These are phyloP conservation scores for Curvularia eragrostidis DNA, from an alignment of 2,329 filamentous ascomycete species.

Conservation along the genomic window DNA sequence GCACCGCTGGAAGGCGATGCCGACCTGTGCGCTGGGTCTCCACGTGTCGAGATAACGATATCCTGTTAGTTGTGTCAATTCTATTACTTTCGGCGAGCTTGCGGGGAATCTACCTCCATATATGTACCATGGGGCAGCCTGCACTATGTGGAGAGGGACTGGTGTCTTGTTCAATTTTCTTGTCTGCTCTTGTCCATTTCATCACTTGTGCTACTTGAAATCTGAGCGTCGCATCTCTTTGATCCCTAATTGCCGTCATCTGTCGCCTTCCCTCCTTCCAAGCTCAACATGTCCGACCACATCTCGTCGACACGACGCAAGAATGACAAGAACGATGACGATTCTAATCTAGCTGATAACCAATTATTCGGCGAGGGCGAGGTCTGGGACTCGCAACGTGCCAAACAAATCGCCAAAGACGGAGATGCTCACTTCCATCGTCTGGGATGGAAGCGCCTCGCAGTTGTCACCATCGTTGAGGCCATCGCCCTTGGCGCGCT, in stretches of 20 bases:
- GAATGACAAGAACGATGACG: background rate
- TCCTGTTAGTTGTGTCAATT: background rate
- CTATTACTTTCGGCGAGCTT: background rate
- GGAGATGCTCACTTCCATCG: constrained; percentile 23
- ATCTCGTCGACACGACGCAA: background rate
- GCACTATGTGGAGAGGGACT: background rate
- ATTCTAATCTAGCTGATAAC: background rate
- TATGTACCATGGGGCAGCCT: background rate
- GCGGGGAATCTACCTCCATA: background rate
- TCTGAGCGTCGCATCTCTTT: too few relatives aligned
- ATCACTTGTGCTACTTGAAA: too few relatives aligned
- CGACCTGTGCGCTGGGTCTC: background rate
- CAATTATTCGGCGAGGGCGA: constrained; percentile 9
- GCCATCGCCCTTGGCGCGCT: constrained; percentile 23
- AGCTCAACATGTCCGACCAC: too few relatives aligned
- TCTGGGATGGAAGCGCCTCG: constrained; percentile 24
- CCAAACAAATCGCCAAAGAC: constrained; percentile 22
- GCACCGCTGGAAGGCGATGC: background rate
- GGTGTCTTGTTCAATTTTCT: background rate
- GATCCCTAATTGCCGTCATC: too few relatives aligned
- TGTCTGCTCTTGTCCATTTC: too few relatives aligned
- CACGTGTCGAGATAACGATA: background rate
- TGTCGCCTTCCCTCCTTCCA: too few relatives aligned
- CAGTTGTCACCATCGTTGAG: constrained; percentile 24
- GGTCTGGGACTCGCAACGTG: constrained; percentile 14